These are phyloP conservation scores for Plasmopara muralis DNA, from an alignment of 352 stramenopile genomes.

Conservation along the genomic window DNA sequence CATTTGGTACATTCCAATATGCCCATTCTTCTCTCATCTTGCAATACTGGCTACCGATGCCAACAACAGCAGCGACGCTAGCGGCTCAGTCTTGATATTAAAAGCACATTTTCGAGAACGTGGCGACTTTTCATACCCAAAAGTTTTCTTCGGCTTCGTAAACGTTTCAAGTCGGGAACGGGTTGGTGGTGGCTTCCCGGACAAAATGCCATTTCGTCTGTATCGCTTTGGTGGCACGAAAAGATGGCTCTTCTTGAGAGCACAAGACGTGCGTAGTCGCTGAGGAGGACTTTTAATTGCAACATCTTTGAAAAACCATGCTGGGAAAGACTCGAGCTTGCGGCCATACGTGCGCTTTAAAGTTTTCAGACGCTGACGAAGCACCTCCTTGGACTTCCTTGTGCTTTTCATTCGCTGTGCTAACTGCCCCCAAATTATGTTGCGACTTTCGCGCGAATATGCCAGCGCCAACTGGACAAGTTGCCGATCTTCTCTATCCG, in stretches of 20 bases:
- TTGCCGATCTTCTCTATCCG: constrained; percentile 46
- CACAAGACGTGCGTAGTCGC: constrained; percentile 4
- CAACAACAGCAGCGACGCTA: constrained; percentile 21
- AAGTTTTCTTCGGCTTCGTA: not conserved
- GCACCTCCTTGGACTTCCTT: constrained; percentile 26
- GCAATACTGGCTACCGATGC: constrained; percentile 23
- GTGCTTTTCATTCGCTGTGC: constrained; percentile 21
- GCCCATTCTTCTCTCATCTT: too few species aligned
- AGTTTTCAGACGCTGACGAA: constrained; percentile 50
- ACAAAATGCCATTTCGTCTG: not conserved
- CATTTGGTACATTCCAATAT: too few species aligned
- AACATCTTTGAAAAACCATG: constrained; percentile 33
- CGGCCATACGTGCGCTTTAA: constrained; percentile 42
- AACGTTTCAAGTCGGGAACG: not conserved
- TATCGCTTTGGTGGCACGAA: not conserved
- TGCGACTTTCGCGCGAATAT: constrained; percentile 8
- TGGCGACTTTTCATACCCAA: not conserved
- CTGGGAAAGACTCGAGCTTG: constrained; percentile 26
- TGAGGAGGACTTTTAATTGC: constrained; percentile 2
- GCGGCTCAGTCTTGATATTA: constrained; percentile 5
- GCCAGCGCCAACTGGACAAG: constrained; percentile 36
- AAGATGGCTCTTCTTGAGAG: not conserved
- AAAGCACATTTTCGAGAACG: not conserved
- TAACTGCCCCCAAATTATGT: constrained; percentile 32
- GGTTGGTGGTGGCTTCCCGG: not conserved